Evolutionary conservation across 164 flowering plant species (phyloP).

Genomic region (Annona squamosa): DNA sequence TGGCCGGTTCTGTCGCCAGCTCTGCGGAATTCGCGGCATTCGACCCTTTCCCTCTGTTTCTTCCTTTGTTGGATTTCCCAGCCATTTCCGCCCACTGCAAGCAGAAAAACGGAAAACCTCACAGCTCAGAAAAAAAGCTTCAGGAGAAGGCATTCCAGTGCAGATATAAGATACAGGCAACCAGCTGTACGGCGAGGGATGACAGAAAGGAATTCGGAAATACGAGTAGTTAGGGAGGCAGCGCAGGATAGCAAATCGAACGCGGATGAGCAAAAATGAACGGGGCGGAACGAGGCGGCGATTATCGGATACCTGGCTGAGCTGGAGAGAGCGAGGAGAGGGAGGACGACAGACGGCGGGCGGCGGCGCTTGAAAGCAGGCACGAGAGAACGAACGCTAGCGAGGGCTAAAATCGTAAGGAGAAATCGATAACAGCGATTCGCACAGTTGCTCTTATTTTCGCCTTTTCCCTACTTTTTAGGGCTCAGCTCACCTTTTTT

Average conservation of each 20-base stretch:
- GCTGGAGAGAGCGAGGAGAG: not conserved
- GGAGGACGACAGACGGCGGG: not conserved
- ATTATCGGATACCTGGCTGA: not conserved
- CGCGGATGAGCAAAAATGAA: not conserved
- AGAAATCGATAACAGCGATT: not conserved
- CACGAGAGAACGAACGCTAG: not conserved
- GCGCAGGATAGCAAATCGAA: not conserved
- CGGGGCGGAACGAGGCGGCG: not conserved
- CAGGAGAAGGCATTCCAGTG: not conserved
- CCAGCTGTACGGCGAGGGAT: not conserved
- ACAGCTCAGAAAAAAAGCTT: not conserved
- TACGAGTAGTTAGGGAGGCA: not conserved
- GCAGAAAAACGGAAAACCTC: not conserved
- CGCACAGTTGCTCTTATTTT: not conserved
- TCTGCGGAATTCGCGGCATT: constrained; percentile 31
- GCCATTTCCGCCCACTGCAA: constrained; percentile 46
- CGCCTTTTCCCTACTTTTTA: not conserved
- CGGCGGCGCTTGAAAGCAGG: not conserved
- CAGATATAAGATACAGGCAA: not conserved
- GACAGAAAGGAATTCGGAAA: not conserved
- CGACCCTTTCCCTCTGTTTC: constrained; percentile 38
- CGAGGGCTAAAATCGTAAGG: not conserved
- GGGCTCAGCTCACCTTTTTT: not conserved
- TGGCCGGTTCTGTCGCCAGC: constrained; percentile 5
- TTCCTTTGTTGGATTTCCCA: constrained; percentile 69